Conservation (phyloP, 306 rosid species). For the Trifolium repens region DNA sequence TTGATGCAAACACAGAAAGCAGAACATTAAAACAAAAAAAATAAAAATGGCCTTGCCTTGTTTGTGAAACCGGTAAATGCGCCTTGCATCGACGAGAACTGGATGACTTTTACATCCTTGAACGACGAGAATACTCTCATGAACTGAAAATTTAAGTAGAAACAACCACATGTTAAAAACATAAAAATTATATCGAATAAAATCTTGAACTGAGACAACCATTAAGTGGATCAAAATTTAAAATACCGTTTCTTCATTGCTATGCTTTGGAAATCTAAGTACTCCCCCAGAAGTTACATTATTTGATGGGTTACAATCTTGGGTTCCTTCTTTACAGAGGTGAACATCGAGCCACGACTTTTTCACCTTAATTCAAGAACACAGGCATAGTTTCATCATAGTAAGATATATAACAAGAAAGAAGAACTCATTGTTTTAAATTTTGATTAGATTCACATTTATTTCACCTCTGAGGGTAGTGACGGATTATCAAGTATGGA, state of each 20-base stretch:
- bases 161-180: conserved; percentile 25
- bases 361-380: conserved; percentile 67
- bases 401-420: conserved; percentile 27
- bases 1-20: conserved; percentile 10
- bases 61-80: conserved; percentile 70
- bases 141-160: conserved; percentile 60
- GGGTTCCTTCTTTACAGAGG: conserved; percentile 74
- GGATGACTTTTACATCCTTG: conserved; percentile 86
- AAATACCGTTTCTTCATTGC: conserved; percentile 87
- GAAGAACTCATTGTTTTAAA: conserved; percentile 16
- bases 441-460: conserved; percentile 32
- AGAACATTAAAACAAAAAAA: neutral
- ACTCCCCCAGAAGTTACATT: conserved; percentile 55
- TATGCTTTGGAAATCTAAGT: conserved; percentile 82
- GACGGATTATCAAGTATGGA: conserved; percentile 88
- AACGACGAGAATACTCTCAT: conserved; percentile 69
- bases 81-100: conserved; percentile 91
- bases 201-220: neutral
- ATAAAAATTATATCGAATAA: no score
- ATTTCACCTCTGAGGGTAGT: conserved; percentile 68
- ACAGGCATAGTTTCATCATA: conserved; percentile 19
- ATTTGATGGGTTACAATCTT: conserved; percentile 61
- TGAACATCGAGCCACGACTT: conserved; percentile 90
- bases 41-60: conserved; percentile 59
- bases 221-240: conserved; percentile 23